Evolutionary conservation across 1,284 basidiomycete genomes (phyloP), one percentile per base, ranked within the genome.

Genomic region (Fomitopsis palustris): DNA sequence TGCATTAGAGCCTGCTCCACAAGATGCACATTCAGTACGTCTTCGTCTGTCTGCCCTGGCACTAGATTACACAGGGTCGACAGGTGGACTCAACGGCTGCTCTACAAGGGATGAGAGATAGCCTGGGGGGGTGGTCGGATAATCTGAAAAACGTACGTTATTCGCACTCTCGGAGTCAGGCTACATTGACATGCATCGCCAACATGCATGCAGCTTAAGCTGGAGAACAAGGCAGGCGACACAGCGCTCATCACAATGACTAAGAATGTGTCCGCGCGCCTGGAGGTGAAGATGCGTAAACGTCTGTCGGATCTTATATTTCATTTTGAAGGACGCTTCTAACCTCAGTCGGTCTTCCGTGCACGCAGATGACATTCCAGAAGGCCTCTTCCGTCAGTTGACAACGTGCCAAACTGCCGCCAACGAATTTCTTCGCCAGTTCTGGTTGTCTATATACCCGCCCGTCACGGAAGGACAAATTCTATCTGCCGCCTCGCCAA

Each of bases 381-480:
- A 91, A 31, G 77, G 77, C 1, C 76, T 98, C 23, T 86, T 93
- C 64, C 80, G 86, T 54, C 87, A 93, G 70, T 90, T 98, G 82
- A 85, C 86, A 9, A 91, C 92, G 0, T 92, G 92, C 66, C 95
- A 98, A 69, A 95, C 93, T 0, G 90, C 95, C 1, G 90, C 95
- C 2, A 95, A 93, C 65, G 96, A 99, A 73, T 98, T 98, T 72
- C 79, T 99, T 10, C 86, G 96, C 10, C 96, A 98, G 70, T 98
- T 95, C 70, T 99, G 96, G 95, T 82, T 89, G 10, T 84, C 94
- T 0, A 83, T 93, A 54, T 90, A 96, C 58, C 96, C 96, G 1
- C 84, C 90, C 1, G 75, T 83, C 0, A 78, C 81, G 19, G 87
- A 92, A 35, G 69, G 81, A 17, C 80, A 80, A 61, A 77, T 78